A percentile compares a stretch with the other conserved stretches of the same genome.
Conservation (phyloP, 352 stramenopile genomes). For the Plasmopara halstedii region DNA sequence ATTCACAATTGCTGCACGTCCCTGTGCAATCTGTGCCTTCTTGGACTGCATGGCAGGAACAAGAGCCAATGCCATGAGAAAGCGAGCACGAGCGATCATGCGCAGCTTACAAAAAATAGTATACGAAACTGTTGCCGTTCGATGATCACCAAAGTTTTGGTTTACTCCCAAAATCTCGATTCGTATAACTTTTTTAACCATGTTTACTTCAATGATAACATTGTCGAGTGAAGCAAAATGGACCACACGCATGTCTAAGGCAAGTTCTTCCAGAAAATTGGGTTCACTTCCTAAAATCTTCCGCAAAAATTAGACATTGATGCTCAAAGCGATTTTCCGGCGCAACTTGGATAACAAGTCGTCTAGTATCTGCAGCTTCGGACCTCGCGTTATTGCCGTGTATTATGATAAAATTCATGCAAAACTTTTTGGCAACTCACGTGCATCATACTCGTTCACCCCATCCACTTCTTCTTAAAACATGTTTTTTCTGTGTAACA, state of each 20-base stretch:
- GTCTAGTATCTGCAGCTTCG: slow-evolving; percentile 48
- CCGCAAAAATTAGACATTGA: slow-evolving; percentile 68
- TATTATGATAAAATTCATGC: slow-evolving; percentile 73
- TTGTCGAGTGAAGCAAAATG: slow-evolving; percentile 45
- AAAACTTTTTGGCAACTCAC: slow-evolving; percentile 61
- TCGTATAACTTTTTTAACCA: slow-evolving; percentile 37
- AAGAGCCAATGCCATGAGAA: slow-evolving; percentile 40
- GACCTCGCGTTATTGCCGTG: slow-evolving; percentile 52
- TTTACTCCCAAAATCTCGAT: slow-evolving; percentile 58
- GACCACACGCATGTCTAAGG: slow-evolving; percentile 73
- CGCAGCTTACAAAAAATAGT: slow-evolving; percentile 62
- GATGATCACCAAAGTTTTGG: slow-evolving; percentile 63
- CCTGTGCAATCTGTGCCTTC: slow-evolving; percentile 44
- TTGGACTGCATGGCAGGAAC: slow-evolving; percentile 53
- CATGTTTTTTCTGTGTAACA: too few species aligned
- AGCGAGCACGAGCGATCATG: slow-evolving; percentile 48
- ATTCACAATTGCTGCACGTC: slow-evolving; percentile 10
- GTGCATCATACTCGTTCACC: slow-evolving; percentile 73
- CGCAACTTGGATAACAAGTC: slow-evolving; percentile 62
- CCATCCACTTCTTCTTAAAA: slow-evolving; percentile 72
- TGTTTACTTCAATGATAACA: slow-evolving; percentile 49
- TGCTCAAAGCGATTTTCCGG: slow-evolving; percentile 68
- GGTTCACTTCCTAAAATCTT: slow-evolving; percentile 68
- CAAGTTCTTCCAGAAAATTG: slow-evolving; percentile 74
- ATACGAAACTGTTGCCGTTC: slow-evolving; percentile 59